phyloP scores from a whole-genome alignment of 2,329 filamentous ascomycete genomes.

The Zymoseptoria pseudotritici region DNA sequence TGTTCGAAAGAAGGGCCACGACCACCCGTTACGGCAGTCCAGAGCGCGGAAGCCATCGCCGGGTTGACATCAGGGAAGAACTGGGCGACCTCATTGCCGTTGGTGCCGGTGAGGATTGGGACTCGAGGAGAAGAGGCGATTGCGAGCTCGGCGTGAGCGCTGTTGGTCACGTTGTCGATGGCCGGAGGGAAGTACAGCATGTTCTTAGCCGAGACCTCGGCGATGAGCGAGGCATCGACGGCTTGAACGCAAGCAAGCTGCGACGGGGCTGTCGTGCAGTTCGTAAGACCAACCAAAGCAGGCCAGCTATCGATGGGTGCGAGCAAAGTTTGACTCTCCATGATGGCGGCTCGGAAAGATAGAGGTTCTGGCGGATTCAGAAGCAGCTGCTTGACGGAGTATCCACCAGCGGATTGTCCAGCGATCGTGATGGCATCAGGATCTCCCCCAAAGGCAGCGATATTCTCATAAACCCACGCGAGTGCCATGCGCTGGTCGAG shows the following conservation, averaged over 20 bases:
- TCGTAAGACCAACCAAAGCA: neutral
- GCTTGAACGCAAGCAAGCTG: neutral
- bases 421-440: neutral
- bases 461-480: conserved; percentile 2
- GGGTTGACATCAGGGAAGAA: neutral
- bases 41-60: neutral
- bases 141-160: neutral
- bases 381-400: conserved; percentile 2
- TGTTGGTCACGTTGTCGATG: neutral
- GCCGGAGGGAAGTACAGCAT: neutral
- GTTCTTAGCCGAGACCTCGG: neutral
- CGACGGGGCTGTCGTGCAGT: neutral
- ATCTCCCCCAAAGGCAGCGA: conserved; percentile 1
- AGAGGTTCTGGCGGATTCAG: conserved; percentile 1
- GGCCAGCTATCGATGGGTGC: neutral
- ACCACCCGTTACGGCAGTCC: neutral
- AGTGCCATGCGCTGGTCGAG: conserved; percentile 1
- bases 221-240: neutral
- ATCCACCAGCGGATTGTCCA: conserved; percentile 6
- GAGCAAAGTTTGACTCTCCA: neutral
- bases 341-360: conserved; percentile 1
- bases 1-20: neutral
- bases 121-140: neutral
- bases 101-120: neutral
- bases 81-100: neutral